Evolutionary conservation across 768 basidiomycete species (phyloP).

Genomic region (Mycena olivaceomarginata): DNA sequence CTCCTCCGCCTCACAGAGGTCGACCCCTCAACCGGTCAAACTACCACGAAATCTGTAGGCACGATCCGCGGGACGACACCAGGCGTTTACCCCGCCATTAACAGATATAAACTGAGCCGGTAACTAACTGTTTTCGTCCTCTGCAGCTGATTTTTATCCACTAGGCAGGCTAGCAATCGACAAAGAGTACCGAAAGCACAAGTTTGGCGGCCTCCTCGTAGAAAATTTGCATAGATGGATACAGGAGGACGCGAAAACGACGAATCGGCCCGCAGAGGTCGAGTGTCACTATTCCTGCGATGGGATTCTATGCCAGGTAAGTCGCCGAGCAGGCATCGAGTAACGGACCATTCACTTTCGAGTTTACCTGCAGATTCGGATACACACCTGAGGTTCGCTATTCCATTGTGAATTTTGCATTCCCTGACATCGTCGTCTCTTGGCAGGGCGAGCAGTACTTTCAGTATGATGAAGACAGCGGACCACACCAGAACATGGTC

Average conservation of each 20-base stretch:
- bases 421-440: slow-evolving; percentile 28
- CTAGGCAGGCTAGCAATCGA: neutral
- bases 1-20: slow-evolving; percentile 74
- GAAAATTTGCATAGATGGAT: slow-evolving; percentile 77
- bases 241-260: slow-evolving; percentile 61
- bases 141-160: neutral
- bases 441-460: slow-evolving; percentile 78
- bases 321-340: slow-evolving; percentile 41
- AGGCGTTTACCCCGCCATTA: slow-evolving; percentile 74
- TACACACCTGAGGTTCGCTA: slow-evolving; percentile 75
- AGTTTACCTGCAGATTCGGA: slow-evolving; percentile 70
- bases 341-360: slow-evolving; percentile 42
- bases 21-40: slow-evolving; percentile 46
- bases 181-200: slow-evolving; percentile 76
- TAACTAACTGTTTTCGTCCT: neutral
- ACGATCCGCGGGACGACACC: slow-evolving; percentile 80
- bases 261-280: slow-evolving; percentile 61
- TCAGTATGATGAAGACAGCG: slow-evolving; percentile 91
- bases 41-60: slow-evolving; percentile 79
- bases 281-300: slow-evolving; percentile 80
- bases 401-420: neutral
- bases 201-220: slow-evolving; percentile 82
- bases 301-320: slow-evolving; percentile 87
- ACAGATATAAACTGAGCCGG: slow-evolving; percentile 80
- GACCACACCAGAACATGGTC: slow-evolving; percentile 91